Percentiles rank a stretch among this genome's conserved stretches.
Evolutionary conservation across 345 rosid species (phyloP).

Genomic region (Balakata baccata): DNA sequence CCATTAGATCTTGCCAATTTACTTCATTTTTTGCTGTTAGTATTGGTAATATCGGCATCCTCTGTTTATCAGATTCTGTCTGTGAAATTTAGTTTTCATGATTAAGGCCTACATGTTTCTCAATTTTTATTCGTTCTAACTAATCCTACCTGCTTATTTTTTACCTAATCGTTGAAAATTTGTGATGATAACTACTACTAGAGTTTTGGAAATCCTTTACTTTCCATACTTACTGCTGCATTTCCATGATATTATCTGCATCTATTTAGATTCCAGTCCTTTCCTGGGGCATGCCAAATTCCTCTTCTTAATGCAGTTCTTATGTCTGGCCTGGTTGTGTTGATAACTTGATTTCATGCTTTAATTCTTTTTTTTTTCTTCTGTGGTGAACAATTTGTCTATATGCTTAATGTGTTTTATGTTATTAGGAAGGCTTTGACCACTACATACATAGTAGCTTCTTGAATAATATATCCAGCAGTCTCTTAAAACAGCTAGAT

Average conservation of each 20-base stretch:
- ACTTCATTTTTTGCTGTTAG: not conserved
- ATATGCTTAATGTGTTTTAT: not conserved
- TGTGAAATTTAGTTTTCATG: not conserved
- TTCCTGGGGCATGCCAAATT: not conserved
- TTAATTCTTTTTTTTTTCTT: not conserved
- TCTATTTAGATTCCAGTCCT: not conserved
- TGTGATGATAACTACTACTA: not conserved
- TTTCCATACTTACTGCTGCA: not conserved
- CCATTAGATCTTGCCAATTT: constrained; percentile 22
- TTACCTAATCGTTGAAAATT: too few relatives aligned
- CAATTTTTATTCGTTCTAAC: not conserved
- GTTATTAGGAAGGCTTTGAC: constrained; percentile 26
- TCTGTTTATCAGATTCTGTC: constrained; percentile 11
- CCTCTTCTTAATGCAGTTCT: not conserved
- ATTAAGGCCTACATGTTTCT: not conserved
- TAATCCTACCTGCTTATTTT: not conserved
- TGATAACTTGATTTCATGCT: not conserved
- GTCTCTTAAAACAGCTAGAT: constrained; percentile 36
- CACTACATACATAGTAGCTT: constrained; percentile 5
- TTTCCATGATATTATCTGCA: not conserved
- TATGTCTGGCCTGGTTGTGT: not conserved
- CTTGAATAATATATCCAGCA: constrained; percentile 15
- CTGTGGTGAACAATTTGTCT: constrained; percentile 1
- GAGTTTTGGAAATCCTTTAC: not conserved
- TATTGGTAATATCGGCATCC: not conserved